Percentiles rank a stretch among this genome's conserved stretches.
These are phyloP conservation scores for Amanita rimosa DNA, from an alignment of 768 basidiomycete genomes.

Conservation along the genomic window DNA sequence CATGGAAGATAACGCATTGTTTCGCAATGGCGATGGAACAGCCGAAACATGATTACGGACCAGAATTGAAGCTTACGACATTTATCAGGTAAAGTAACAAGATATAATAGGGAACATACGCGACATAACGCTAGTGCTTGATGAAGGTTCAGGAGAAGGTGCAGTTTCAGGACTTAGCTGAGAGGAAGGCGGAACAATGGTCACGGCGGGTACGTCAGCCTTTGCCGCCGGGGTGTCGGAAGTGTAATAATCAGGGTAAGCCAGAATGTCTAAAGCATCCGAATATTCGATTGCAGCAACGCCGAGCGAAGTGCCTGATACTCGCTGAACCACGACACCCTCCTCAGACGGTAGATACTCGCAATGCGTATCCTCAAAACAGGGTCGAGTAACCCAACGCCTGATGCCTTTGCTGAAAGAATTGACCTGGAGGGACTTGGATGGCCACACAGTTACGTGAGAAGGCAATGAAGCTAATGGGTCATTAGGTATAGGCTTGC, in stretches of 20 bases:
- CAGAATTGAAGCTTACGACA: conserved; percentile 3
- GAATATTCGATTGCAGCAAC: conserved; percentile 70
- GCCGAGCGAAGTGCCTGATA: conserved; percentile 39
- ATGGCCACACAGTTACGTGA: conserved; percentile 24
- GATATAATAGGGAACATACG: not conserved
- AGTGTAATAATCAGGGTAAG: conserved; percentile 27
- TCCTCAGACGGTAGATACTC: conserved; percentile 36
- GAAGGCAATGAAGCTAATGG: conserved; percentile 10
- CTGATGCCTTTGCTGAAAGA: conserved; percentile 45
- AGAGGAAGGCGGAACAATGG: conserved; percentile 5
- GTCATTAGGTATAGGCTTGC: conserved; percentile 11
- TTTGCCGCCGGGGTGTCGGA: not conserved
- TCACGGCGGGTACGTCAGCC: conserved; percentile 8
- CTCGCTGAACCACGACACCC: conserved; percentile 24
- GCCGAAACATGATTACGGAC: conserved; percentile 18
- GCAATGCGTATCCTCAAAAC: conserved; percentile 61
- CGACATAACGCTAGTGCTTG: conserved; percentile 3
- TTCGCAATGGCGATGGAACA: conserved; percentile 40
- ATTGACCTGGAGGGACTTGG: conserved; percentile 19
- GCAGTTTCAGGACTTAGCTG: conserved; percentile 1
- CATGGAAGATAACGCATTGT: conserved; percentile 14
- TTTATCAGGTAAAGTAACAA: not conserved
- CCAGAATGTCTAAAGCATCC: conserved; percentile 51
- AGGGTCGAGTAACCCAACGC: conserved; percentile 62
- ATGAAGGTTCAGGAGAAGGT: conserved; percentile 2